Conservation (phyloP, 1,139 yeast species). For the Blastobotrys serpentis region DNA sequence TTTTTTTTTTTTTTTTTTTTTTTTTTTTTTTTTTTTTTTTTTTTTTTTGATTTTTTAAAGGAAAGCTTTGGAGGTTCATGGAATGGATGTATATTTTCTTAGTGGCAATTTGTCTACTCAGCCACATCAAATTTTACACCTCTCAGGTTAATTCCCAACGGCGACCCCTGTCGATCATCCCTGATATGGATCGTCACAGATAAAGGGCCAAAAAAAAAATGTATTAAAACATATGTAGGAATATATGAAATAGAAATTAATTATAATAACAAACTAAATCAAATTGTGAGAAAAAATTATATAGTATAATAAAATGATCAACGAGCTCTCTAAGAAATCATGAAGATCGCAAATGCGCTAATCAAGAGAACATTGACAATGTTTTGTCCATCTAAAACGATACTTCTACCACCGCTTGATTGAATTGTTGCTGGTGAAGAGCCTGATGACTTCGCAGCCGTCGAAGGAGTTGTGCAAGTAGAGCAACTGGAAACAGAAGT, state of each 20-base stretch:
- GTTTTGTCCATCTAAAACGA: not conserved
- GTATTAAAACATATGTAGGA: not conserved
- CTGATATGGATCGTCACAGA: too few relatives aligned
- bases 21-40: too few relatives aligned
- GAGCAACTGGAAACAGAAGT: not conserved
- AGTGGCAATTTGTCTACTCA: too few relatives aligned
- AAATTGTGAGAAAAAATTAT: slow-evolving; percentile 1
- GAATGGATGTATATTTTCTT: too few relatives aligned
- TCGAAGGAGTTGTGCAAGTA: not conserved
- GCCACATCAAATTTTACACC: too few relatives aligned
- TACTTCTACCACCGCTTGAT: not conserved
- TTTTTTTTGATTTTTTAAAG: too few relatives aligned
- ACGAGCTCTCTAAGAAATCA: not conserved
- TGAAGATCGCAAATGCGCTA: not conserved
- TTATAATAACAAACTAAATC: slow-evolving; percentile 2
- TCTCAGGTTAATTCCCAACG: too few relatives aligned
- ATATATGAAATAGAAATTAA: not conserved
- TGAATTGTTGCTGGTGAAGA: not conserved
- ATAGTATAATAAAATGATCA: too few relatives aligned
- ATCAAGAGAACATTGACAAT: not conserved
- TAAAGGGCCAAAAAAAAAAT: not conserved
- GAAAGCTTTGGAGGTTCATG: too few relatives aligned
- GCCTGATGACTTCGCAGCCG: not conserved
- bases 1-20: too few relatives aligned
- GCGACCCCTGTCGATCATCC: too few relatives aligned